Conservation (phyloP, 371 early-diverging fungal species). For the Mycotypha africana region DNA sequence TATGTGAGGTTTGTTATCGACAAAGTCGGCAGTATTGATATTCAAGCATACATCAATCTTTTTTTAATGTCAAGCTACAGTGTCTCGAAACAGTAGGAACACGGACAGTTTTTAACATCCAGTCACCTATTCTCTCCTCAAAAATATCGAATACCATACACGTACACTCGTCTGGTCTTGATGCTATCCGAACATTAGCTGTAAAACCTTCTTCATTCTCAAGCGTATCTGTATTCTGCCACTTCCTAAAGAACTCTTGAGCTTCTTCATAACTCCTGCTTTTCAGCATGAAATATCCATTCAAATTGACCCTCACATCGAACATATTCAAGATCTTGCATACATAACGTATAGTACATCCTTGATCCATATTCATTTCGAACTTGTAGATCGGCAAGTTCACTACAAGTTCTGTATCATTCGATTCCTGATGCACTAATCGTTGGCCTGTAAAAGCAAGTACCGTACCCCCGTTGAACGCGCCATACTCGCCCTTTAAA, state of each 20-base stretch:
- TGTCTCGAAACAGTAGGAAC: neutral
- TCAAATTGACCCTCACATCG: no score
- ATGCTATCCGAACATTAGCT: conserved; percentile 4
- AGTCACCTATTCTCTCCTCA: conserved; percentile 5
- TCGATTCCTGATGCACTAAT: conserved; percentile 4
- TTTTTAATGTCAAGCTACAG: neutral
- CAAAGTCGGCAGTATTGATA: conserved; percentile 6
- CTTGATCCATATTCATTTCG: conserved; percentile 5
- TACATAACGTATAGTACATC: conserved; percentile 4
- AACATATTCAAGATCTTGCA: neutral
- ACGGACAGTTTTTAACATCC: conserved; percentile 11
- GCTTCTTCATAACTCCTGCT: no score
- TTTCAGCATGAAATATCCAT: no score
- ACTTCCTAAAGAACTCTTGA: neutral
- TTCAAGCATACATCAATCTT: conserved; percentile 4
- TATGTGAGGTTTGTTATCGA: neutral
- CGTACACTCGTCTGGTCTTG: neutral
- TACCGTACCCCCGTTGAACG: conserved; percentile 14
- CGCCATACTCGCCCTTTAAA: conserved; percentile 2
- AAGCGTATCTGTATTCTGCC: neutral
- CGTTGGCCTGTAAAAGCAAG: conserved; percentile 5
- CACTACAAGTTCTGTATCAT: conserved; percentile 7
- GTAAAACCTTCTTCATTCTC: neutral
- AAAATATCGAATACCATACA: conserved; percentile 2
- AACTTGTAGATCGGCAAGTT: conserved; percentile 13